A percentile compares a stretch with the other conserved stretches of the same genome.
These are phyloP conservation scores for Xerocomellus dryophilus DNA, from an alignment of 768 basidiomycete genomes.

Conservation along the genomic window DNA sequence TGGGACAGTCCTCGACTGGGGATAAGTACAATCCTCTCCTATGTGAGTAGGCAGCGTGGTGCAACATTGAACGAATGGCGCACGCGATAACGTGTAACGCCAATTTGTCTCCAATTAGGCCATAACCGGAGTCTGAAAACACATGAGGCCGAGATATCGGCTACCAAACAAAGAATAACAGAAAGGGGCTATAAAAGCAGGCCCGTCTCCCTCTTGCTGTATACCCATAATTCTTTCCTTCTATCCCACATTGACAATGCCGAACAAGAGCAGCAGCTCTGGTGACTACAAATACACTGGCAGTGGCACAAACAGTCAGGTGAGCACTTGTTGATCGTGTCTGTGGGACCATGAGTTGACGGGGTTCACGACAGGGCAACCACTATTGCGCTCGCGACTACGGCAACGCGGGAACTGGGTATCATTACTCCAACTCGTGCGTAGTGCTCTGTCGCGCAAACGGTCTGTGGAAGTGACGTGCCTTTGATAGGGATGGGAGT, in stretches of 20 bases:
- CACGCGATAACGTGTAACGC: too few relatives aligned
- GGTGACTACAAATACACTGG: constrained; percentile 42
- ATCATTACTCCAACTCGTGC: constrained; percentile 63
- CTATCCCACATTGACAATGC: constrained; percentile 8
- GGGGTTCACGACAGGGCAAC: constrained; percentile 48
- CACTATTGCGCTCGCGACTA: constrained; percentile 57
- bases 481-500: constrained; percentile 43
- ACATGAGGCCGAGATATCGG: neutral
- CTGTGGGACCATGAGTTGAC: neutral
- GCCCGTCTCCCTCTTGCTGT: neutral
- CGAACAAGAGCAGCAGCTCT: constrained; percentile 14
- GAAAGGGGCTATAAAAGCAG: constrained; percentile 6
- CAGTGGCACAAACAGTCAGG: constrained; percentile 52
- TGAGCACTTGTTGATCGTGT: constrained; percentile 19
- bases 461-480: neutral
- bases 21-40: too few relatives aligned
- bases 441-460: constrained; percentile 10
- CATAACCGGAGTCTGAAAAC: too few relatives aligned
- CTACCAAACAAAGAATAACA: constrained; percentile 16
- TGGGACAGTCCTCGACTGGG: too few relatives aligned
- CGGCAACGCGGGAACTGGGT: constrained; percentile 41
- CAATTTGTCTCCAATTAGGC: too few relatives aligned
- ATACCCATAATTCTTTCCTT: neutral
- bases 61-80: too few relatives aligned
- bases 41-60: too few relatives aligned